These are phyloP conservation scores for Scedosporium aurantiacum DNA, from an alignment of 2,329 filamentous ascomycete species.

Conservation along the genomic window DNA sequence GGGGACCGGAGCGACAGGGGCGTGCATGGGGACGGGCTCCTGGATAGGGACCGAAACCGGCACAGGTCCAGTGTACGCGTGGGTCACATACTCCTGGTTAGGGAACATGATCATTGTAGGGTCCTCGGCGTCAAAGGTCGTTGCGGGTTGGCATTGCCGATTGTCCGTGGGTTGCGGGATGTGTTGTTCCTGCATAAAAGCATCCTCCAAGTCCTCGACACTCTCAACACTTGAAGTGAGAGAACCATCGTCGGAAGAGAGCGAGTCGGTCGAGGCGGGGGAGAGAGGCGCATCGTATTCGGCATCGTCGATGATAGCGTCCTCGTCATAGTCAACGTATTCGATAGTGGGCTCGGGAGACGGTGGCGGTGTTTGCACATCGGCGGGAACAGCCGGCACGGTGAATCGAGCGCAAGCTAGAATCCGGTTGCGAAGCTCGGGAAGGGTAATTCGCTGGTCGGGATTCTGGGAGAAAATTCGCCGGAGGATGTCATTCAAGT, in stretches of 20 bases:
- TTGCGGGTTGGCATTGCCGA: constrained; percentile 25
- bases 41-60: constrained; percentile 16
- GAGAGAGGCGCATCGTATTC: constrained; percentile 36
- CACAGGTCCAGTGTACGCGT: constrained; percentile 32
- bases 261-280: constrained; percentile 29
- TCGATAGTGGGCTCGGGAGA: constrained; percentile 27
- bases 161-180: constrained; percentile 11
- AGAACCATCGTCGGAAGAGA: constrained; percentile 41
- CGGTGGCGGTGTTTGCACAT: constrained; percentile 26
- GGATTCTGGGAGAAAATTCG: constrained; percentile 84
- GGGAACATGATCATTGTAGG: constrained; percentile 25
- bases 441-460: constrained; percentile 66
- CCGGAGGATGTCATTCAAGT: constrained; percentile 77
- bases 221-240: constrained; percentile 42
- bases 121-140: constrained; percentile 35
- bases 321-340: constrained; percentile 38
- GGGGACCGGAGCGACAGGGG: constrained; percentile 14
- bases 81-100: constrained; percentile 33
- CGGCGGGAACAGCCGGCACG: constrained; percentile 22
- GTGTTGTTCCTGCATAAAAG: constrained; percentile 33
- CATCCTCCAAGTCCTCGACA: constrained; percentile 39
- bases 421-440: constrained; percentile 69
- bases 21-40: constrained; percentile 24
- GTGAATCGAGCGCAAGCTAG: constrained; percentile 67
- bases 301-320: constrained; percentile 31